Evolutionary conservation across 768 basidiomycete genomes (phyloP).

Genomic region (Paxillus involutus): DNA sequence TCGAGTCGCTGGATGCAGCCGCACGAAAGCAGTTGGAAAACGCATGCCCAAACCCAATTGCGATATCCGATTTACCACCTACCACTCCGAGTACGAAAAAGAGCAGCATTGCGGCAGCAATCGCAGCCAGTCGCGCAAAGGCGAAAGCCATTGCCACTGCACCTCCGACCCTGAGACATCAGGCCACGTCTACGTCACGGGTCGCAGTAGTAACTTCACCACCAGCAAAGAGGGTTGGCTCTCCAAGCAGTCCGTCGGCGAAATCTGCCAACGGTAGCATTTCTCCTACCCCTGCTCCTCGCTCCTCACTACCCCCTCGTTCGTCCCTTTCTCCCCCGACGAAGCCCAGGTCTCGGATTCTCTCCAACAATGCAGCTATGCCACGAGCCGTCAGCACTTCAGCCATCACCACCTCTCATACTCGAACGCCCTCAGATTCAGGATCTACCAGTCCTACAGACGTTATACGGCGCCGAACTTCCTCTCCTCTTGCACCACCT

Average conservation of each 20-base stretch:
- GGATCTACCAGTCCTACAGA: conserved; percentile 18
- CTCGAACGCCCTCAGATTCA: conserved; percentile 46
- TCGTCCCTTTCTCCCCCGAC: conserved; percentile 46
- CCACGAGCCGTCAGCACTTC: conserved; percentile 46
- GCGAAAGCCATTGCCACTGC: conserved; percentile 82
- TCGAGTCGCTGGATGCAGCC: conserved; percentile 64
- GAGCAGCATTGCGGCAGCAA: conserved; percentile 79
- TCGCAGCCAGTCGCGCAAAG: conserved; percentile 88
- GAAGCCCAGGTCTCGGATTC: conserved; percentile 42
- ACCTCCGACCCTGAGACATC: conserved; percentile 77
- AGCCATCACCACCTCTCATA: conserved; percentile 33
- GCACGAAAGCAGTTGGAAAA: conserved; percentile 86
- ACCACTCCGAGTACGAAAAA: conserved; percentile 69
- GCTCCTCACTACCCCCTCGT: conserved; percentile 50
- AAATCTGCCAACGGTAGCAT: conserved; percentile 40
- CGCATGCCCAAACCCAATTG: conserved; percentile 64
- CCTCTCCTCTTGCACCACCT: conserved; percentile 44
- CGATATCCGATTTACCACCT: conserved; percentile 39
- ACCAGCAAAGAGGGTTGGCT: conserved; percentile 36
- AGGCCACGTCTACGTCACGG: conserved; percentile 73
- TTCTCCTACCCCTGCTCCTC: conserved; percentile 37
- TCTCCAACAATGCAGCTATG: conserved; percentile 35
- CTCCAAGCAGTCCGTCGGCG: conserved; percentile 43
- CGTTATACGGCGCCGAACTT: conserved; percentile 42
- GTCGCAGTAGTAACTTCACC: conserved; percentile 45